A percentile compares a stretch with the other conserved stretches of the same genome.
Conservation (phyloP, 1,284 basidiomycete genomes). For the Irpex rosettiformis region DNA sequence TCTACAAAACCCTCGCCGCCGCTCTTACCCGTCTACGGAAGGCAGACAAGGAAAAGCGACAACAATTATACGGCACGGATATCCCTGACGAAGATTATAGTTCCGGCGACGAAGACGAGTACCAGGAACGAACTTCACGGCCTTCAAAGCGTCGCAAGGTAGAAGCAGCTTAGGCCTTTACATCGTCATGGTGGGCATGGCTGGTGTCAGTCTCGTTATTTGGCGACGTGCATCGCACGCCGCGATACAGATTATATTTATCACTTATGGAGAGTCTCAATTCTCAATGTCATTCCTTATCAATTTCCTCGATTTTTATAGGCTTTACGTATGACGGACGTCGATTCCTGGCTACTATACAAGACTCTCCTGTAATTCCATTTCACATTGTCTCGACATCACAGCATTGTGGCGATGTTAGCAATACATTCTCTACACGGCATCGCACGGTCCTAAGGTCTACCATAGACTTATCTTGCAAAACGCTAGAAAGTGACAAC, state of each 20-base stretch:
- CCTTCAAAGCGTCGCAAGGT: conserved; percentile 29
- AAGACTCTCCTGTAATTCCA: neutral
- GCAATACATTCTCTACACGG: neutral
- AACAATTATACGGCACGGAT: conserved; percentile 40
- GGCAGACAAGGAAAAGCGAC: conserved; percentile 47
- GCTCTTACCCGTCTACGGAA: conserved; percentile 60
- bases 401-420: neutral
- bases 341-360: neutral
- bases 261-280: neutral
- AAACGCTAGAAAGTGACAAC: no score
- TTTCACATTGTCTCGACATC: neutral
- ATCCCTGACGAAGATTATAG: conserved; percentile 39
- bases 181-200: neutral
- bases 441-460: no score
- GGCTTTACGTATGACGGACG: no score
- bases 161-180: neutral
- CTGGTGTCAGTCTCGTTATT: neutral
- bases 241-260: neutral
- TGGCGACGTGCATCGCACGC: neutral
- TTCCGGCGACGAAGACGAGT: conserved; percentile 48
- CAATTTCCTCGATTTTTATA: no score
- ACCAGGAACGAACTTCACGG: conserved; percentile 32
- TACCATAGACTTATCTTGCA: no score
- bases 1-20: conserved; percentile 53
- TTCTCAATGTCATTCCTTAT: neutral